These are phyloP conservation scores for Tetraselmis chui DNA, from an alignment of 139 green algal species.

Conservation along the genomic window DNA sequence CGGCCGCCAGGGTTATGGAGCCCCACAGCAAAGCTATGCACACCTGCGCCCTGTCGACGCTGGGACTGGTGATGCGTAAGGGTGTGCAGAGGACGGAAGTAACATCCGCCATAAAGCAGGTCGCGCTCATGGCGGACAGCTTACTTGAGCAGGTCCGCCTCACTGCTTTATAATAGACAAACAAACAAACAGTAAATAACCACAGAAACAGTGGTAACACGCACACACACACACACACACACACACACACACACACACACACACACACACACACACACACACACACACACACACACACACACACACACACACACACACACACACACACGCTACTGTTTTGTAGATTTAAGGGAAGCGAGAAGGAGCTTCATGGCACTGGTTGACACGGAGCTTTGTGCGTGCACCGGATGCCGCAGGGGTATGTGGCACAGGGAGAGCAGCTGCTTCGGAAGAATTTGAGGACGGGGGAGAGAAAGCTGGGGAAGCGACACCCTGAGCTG, in stretches of 20 bases:
- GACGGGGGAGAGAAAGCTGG: background rate
- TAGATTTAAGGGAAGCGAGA: background rate
- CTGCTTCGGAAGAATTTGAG: background rate
- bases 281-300: too few relatives aligned
- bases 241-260: too few relatives aligned
- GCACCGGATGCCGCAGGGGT: background rate
- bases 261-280: too few relatives aligned
- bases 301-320: background rate
- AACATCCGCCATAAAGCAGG: background rate
- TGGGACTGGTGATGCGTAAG: background rate
- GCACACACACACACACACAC: too few relatives aligned
- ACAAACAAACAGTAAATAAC: too few relatives aligned
- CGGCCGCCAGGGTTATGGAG: background rate
- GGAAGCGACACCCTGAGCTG: background rate
- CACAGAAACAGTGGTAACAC: too few relatives aligned
- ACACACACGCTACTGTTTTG: background rate
- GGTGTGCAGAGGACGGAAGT: background rate
- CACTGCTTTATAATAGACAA: too few relatives aligned
- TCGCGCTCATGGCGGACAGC: background rate
- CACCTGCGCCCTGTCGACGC: background rate
- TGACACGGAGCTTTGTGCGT: background rate
- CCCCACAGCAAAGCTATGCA: background rate
- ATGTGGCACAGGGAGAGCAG: background rate
- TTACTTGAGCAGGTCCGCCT: background rate
- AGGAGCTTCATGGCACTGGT: too few relatives aligned